Evolutionary conservation across 2,329 filamentous ascomycete species (phyloP).

Genomic region (Trichoderma oligosporum): DNA sequence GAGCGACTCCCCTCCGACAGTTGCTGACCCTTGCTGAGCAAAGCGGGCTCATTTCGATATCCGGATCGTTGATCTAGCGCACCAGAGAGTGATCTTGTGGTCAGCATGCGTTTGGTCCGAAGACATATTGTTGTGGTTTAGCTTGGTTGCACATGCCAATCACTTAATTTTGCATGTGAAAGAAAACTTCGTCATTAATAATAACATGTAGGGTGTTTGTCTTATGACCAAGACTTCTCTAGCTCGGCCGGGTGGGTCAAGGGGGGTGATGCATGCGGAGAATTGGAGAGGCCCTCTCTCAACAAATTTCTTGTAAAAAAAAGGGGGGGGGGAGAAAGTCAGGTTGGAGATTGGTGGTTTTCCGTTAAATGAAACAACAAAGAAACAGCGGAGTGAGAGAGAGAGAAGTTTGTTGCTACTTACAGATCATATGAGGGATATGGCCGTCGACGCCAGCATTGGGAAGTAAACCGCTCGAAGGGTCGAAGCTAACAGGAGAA

Average conservation of each 20-base stretch:
- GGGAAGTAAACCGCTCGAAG: conserved; percentile 21
- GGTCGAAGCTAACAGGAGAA: conserved; percentile 32
- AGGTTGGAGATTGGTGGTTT: not conserved
- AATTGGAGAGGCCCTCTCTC: conserved; percentile 25
- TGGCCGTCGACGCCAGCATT: conserved; percentile 39
- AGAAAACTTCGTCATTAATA: not conserved
- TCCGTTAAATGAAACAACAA: conserved; percentile 19
- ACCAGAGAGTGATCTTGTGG: conserved; percentile 28
- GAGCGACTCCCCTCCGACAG: conserved; percentile 23
- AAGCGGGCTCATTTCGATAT: conserved; percentile 34
- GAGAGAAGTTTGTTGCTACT: conserved; percentile 31
- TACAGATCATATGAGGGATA: conserved; percentile 48
- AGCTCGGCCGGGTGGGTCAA: not conserved
- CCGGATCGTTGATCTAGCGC: conserved; percentile 36
- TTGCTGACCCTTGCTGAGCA: conserved; percentile 25
- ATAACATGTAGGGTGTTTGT: not conserved
- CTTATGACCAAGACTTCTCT: conserved; percentile 7
- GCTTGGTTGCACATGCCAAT: conserved; percentile 11
- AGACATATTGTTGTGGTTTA: not conserved
- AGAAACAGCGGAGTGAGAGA: no score
- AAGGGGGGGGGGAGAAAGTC: conserved; percentile 1
- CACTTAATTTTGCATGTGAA: conserved; percentile 21
- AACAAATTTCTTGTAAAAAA: conserved; percentile 19
- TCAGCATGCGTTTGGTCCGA: conserved; percentile 26
- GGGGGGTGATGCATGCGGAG: conserved; percentile 27